Conservation (phyloP, 2,329 filamentous ascomycete species). For the Neopestalotiopsis sp. region DNA sequence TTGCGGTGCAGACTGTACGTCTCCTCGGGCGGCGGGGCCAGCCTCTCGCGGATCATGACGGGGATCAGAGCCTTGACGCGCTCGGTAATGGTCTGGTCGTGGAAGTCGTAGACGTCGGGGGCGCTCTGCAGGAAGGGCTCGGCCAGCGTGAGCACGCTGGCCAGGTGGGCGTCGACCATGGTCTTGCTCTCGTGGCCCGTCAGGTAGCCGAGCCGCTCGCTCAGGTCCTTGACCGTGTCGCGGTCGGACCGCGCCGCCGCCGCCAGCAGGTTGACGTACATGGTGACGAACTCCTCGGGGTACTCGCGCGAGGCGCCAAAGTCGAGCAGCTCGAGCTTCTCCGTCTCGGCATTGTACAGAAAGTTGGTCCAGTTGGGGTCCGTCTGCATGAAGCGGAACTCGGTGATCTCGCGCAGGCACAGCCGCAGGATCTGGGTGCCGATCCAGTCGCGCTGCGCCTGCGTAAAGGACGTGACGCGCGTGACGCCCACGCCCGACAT, state of each 20-base stretch:
- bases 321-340: constrained; percentile 87
- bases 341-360: constrained; percentile 76
- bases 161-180: constrained; percentile 92
- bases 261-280: constrained; percentile 80
- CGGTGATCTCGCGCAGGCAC: constrained; percentile 88
- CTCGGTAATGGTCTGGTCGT: constrained; percentile 94
- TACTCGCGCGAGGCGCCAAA: constrained; percentile 93
- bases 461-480: constrained; percentile 74
- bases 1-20: constrained; percentile 96
- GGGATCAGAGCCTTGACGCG: constrained; percentile 88
- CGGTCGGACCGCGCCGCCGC: constrained; percentile 78
- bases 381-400: constrained; percentile 98
- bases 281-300: constrained; percentile 76
- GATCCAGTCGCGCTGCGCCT: constrained; percentile 92
- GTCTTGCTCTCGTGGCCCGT: constrained; percentile 84
- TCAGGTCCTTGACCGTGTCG: constrained; percentile 67
- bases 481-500: constrained; percentile 89
- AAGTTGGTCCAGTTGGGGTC: constrained; percentile 99
- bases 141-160: constrained; percentile 85
- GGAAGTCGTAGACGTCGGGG: constrained; percentile 88
- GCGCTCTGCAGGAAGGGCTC: constrained; percentile 84
- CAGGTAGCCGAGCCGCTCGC: constrained; percentile 83
- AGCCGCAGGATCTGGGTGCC: constrained; percentile 91
- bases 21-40: constrained; percentile 93
- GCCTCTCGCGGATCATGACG: constrained; percentile 86